These are phyloP conservation scores for Sonneratia alba DNA, from an alignment of 345 rosid genomes.

Conservation along the genomic window DNA sequence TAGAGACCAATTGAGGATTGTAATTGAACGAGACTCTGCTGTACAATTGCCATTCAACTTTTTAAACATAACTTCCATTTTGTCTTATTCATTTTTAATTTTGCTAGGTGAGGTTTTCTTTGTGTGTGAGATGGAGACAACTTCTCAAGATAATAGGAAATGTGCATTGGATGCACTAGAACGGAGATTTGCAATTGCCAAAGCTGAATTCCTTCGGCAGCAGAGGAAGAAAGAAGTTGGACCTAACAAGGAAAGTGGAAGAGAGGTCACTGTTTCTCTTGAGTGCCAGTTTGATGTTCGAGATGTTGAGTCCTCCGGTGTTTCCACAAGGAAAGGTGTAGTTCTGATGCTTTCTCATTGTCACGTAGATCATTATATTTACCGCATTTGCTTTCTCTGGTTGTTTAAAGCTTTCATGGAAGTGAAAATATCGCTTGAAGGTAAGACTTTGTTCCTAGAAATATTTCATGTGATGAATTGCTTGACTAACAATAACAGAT, in stretches of 20 bases:
- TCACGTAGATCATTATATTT: background rate
- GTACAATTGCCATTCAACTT: no score
- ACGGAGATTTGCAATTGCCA: conserved; percentile 11
- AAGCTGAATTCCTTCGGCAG: conserved; percentile 10
- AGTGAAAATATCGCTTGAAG: no score
- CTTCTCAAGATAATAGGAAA: conserved; percentile 1
- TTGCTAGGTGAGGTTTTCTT: background rate
- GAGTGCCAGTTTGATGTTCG: background rate
- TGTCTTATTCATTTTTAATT: background rate
- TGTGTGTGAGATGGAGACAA: background rate
- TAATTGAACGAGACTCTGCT: no score
- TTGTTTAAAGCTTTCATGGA: background rate
- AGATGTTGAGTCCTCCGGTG: background rate
- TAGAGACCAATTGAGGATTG: no score
- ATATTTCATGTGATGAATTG: background rate
- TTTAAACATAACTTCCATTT: no score
- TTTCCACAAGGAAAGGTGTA: background rate
- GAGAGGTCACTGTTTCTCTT: background rate
- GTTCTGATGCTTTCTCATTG: background rate
- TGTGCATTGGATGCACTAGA: conserved; percentile 12
- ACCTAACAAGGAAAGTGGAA: conserved; percentile 3
- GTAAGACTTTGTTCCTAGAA: background rate
- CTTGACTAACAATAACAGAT: background rate
- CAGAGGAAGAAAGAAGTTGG: background rate
- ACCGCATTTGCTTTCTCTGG: background rate